phyloP scores from a whole-genome alignment of 2,329 filamentous ascomycete genomes.

The Paramyrothecium sp. region DNA sequence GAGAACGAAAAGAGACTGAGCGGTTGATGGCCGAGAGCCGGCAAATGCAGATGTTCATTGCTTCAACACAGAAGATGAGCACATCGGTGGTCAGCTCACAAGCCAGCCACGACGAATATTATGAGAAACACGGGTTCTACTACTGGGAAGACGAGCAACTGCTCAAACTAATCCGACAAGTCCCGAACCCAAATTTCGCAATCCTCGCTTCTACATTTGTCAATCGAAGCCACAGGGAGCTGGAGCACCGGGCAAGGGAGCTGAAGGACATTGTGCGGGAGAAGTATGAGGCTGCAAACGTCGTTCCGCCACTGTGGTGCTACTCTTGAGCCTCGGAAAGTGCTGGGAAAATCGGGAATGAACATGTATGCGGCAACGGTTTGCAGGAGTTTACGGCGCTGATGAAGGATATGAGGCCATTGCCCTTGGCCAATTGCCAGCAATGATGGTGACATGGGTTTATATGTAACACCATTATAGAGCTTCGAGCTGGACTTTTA shows the following conservation, averaged over 20 bases:
- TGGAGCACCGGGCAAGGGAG: slow-evolving; percentile 15
- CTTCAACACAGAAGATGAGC: slow-evolving; percentile 10
- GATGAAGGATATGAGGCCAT: too few species aligned
- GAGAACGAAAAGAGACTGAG: slow-evolving; percentile 4
- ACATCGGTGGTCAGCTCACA: not conserved
- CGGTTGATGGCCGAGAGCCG: not conserved
- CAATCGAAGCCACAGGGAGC: slow-evolving; percentile 11
- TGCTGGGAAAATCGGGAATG: too few species aligned
- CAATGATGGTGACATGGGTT: too few species aligned
- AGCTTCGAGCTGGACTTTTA: too few species aligned
- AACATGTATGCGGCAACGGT: too few species aligned
- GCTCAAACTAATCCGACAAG: slow-evolving; percentile 18
- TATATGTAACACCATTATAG: too few species aligned
- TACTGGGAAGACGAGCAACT: slow-evolving; percentile 23
- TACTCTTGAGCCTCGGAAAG: slow-evolving; percentile 3
- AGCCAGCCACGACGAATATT: slow-evolving; percentile 11
- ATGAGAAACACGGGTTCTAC: slow-evolving; percentile 20
- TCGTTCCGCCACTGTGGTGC: slow-evolving; percentile 22
- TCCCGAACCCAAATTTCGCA: slow-evolving; percentile 8
- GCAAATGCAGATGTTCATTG: slow-evolving; percentile 13
- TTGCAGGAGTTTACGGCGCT: too few species aligned
- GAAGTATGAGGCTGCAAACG: slow-evolving; percentile 13
- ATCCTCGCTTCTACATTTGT: slow-evolving; percentile 13
- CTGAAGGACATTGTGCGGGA: slow-evolving; percentile 15
- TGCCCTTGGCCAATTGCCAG: too few species aligned